Base-by-base conservation (phyloP, 768 basidiomycete genomes). In the Suillus lakei region DNA sequence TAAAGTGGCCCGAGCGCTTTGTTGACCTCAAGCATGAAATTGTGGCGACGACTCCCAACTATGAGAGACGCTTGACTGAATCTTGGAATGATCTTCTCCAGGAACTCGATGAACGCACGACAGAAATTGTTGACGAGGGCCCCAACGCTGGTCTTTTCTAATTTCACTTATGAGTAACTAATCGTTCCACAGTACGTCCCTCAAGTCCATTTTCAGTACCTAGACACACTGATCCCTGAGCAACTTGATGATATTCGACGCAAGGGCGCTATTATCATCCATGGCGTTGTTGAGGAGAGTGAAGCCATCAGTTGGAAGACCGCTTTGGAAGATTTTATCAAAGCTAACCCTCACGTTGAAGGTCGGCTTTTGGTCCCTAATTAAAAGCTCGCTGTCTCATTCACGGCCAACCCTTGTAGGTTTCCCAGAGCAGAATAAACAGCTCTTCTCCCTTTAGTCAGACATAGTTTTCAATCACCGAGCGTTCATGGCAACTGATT, bases 371-470 rank as follows among this genome's bases (percentile, higher is more conserved):
- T 18, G 6, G 21, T 67, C 9, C 50, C 16, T 18, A 16, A 28
- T 63, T 32, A 23, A 51, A 34, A 9, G 15, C 9, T 7, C 18
- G 41, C 12, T 21, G n/a, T 67, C 41, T 32, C 28, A 60, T 54
- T 56, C 56, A 63, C 1, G 36, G 12, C 21, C 18, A 9, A 9
- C 15, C 36, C 26, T 58, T 60, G n/a, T 48, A 89, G 88, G 88
- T 21, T 62, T 81, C 38, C 88, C 90, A 0, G 80, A 66, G 6
- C 68, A 82, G n/a, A 77, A 91, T 68, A 90, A 88, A 60, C 90
- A 92, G 69, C 91, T 92, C 76, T 91, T 89, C 76, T 78, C 87
- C 70, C 84, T 92, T 58, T 91, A 91, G 90, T 90, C 68, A 61
- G 85, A 80, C 3, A 2, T 9, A 60, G 48, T 43, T 41, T 23